These are phyloP conservation scores for Auxenochlorella protothecoides DNA, from an alignment of 139 green algal genomes.

Conservation along the genomic window DNA sequence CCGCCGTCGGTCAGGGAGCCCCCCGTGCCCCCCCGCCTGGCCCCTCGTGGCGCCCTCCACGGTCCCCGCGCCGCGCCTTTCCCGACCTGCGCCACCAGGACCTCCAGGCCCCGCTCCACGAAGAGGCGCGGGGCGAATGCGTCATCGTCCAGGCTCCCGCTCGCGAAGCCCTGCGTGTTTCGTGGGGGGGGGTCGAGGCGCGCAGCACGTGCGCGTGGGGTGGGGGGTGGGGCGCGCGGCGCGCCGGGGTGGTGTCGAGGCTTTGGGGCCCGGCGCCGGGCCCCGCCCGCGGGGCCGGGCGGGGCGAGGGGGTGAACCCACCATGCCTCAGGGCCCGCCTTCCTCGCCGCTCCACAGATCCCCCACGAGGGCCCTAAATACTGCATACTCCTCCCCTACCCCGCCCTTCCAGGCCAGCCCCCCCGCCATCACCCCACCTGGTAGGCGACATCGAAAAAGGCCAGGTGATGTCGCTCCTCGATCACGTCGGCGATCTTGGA, in stretches of 20 bases:
- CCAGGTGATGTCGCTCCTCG: slow-evolving; percentile 50
- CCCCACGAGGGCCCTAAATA: neutral
- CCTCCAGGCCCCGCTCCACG: slow-evolving; percentile 74
- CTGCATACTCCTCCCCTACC: neutral
- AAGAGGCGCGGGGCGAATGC: slow-evolving; percentile 82
- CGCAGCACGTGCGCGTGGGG: neutral
- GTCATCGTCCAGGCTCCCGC: slow-evolving; percentile 83
- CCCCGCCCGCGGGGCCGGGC: too few relatives aligned
- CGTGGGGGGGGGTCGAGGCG: neutral
- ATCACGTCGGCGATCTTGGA: slow-evolving; percentile 73
- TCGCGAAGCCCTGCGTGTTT: slow-evolving; percentile 55
- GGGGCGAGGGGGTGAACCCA: too few relatives aligned
- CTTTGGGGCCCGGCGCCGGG: too few relatives aligned
- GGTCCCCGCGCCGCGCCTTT: neutral
- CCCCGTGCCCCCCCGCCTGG: neutral
- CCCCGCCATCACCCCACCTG: slow-evolving; percentile 32
- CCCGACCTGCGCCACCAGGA: slow-evolving; percentile 61
- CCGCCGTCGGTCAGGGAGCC: neutral
- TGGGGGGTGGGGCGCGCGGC: neutral
- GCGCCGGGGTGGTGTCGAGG: too few relatives aligned
- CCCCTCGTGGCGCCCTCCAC: neutral
- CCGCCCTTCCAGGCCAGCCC: too few relatives aligned
- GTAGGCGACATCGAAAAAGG: slow-evolving; percentile 98
- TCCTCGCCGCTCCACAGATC: neutral
- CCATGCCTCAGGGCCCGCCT: too few relatives aligned